Evolutionary conservation across 768 basidiomycete species (phyloP).

Genomic region (Tricholoma saponaceum): DNA sequence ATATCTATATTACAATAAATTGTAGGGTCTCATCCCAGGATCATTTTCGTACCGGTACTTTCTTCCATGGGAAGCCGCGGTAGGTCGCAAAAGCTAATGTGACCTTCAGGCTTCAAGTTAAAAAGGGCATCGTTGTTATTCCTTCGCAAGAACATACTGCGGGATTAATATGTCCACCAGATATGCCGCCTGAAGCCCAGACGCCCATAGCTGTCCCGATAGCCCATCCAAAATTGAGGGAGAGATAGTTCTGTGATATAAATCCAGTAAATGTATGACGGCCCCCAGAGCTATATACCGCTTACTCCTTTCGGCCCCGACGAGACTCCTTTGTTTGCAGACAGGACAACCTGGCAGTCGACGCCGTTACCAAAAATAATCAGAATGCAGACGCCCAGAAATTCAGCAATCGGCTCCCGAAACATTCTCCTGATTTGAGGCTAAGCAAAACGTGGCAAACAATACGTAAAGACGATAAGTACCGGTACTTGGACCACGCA

Average conservation of each 20-base stretch:
- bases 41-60: conserved; percentile 53
- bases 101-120: conserved; percentile 33
- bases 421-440: conserved; percentile 34
- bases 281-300: conserved; percentile 6
- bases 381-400: conserved; percentile 54
- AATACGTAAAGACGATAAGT: conserved; percentile 6
- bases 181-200: conserved; percentile 62
- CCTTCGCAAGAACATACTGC: conserved; percentile 39
- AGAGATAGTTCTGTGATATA: conserved; percentile 36
- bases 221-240: conserved; percentile 55
- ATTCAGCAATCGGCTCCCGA: conserved; percentile 62
- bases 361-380: conserved; percentile 58
- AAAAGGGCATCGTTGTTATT: conserved; percentile 2
- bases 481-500: conserved; percentile 56
- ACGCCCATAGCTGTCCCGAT: conserved; percentile 61
- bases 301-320: conserved; percentile 53
- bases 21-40: not conserved
- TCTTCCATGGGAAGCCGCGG: conserved; percentile 75
- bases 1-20: conserved; percentile 24
- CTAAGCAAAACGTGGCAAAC: not conserved
- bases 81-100: conserved; percentile 67
- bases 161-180: conserved; percentile 75
- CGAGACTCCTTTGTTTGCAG: conserved; percentile 40
- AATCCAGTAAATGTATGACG: not conserved
- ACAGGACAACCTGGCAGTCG: conserved; percentile 53